phyloP scores from a whole-genome alignment of 306 rosid species.

The Elaeagnus macrophylla region DNA sequence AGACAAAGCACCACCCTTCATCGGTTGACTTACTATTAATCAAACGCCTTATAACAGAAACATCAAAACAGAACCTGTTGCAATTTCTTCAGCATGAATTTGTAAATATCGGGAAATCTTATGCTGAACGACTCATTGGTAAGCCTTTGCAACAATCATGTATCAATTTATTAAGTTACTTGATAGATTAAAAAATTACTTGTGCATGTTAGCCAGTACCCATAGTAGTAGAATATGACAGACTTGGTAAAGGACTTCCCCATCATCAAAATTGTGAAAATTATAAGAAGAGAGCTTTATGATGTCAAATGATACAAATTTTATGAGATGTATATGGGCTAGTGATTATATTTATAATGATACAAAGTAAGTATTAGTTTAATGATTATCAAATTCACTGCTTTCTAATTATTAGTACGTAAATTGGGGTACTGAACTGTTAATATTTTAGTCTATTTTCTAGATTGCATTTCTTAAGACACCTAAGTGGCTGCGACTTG shows the following conservation, averaged over 20 bases:
- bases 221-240: too few species aligned
- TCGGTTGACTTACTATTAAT: constrained; percentile 82
- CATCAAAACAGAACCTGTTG: constrained; percentile 69
- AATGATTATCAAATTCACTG: too few species aligned
- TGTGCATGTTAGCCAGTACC: too few species aligned
- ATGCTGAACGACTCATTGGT: constrained; percentile 90
- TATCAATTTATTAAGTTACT: neutral
- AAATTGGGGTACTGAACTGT: too few species aligned
- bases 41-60: constrained; percentile 79
- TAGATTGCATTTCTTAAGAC: neutral
- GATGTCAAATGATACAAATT: neutral
- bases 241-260: neutral
- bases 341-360: too few species aligned
- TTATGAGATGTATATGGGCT: neutral
- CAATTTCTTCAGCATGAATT: constrained; percentile 96
- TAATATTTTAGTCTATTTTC: too few species aligned
- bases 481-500: neutral
- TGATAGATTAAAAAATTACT: neutral
- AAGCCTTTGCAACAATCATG: constrained; percentile 14
- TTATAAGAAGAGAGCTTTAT: neutral
- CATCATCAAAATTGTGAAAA: neutral
- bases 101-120: constrained; percentile 73
- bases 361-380: too few species aligned
- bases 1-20: constrained; percentile 95
- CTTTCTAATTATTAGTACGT: too few species aligned